Conservation (phyloP, 768 basidiomycete genomes). For the Podaxis sp. region DNA sequence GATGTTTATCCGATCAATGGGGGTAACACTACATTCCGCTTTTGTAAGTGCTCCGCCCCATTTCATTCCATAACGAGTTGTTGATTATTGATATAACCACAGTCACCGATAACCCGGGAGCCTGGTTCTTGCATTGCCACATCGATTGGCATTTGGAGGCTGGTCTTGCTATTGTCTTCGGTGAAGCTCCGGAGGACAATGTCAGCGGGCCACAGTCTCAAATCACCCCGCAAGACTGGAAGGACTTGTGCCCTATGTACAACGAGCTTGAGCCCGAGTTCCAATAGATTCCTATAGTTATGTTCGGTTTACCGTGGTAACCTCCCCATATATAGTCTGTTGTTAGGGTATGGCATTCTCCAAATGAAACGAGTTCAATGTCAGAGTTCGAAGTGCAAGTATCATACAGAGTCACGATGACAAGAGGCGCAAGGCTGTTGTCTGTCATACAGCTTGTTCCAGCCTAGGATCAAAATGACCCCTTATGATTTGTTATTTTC, state of each 20-base stretch:
- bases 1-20: slow-evolving; percentile 16
- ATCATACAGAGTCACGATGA: not conserved
- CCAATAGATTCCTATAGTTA: slow-evolving; percentile 11
- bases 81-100: too few relatives aligned
- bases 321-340: too few relatives aligned
- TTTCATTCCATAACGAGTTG: too few relatives aligned
- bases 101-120: slow-evolving; percentile 22
- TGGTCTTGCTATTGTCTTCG: slow-evolving; percentile 37
- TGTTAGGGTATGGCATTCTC: too few relatives aligned
- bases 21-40: slow-evolving; percentile 18
- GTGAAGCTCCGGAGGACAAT: slow-evolving; percentile 29
- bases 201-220: slow-evolving; percentile 22
- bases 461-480: not conserved
- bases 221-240: slow-evolving; percentile 25
- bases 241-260: slow-evolving; percentile 18
- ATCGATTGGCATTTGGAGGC: slow-evolving; percentile 36
- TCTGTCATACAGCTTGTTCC: not conserved
- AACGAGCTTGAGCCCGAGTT: slow-evolving; percentile 18
- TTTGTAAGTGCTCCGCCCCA: not conserved
- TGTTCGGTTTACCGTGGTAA: too few relatives aligned
- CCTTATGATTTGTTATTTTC: not conserved
- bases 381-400: too few relatives aligned
- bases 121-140: slow-evolving; percentile 22
- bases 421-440: not conserved
- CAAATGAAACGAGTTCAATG: too few relatives aligned